phyloP scores from a whole-genome alignment of 2,329 filamentous ascomycete species.

The Ramichloridium luteum region DNA sequence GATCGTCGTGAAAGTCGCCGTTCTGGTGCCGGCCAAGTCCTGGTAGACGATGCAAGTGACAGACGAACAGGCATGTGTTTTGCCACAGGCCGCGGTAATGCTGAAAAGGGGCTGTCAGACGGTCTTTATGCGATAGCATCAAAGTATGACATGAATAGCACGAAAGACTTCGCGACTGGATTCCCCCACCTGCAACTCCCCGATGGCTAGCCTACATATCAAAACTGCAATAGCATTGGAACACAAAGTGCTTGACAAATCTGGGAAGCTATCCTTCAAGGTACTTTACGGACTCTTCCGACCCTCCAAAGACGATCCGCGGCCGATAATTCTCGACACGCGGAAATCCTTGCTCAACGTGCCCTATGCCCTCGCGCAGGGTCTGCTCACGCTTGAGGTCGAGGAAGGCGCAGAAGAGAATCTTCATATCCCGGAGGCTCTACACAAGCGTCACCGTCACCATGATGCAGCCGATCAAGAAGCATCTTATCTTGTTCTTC shows the following conservation, averaged over 20 bases:
- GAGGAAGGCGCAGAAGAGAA: too few relatives aligned
- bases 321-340: constrained; percentile 8
- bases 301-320: constrained; percentile 7
- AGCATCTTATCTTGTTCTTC: constrained; percentile 4
- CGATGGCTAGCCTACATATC: constrained; percentile 5
- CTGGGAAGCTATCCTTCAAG: constrained; percentile 12
- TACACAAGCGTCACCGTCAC: background rate
- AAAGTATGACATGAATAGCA: too few relatives aligned
- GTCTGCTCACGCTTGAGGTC: constrained; percentile 6
- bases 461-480: constrained; percentile 4
- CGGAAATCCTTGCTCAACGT: constrained; percentile 9
- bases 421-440: background rate
- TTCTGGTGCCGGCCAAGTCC: too few relatives aligned
- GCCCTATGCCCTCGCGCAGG: constrained; percentile 10
- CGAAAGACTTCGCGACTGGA: too few relatives aligned
- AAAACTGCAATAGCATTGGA: constrained; percentile 7
- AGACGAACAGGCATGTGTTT: too few relatives aligned
- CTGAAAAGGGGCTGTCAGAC: background rate
- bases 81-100: too few relatives aligned
- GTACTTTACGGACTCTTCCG: constrained; percentile 12
- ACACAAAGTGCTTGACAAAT: constrained; percentile 11
- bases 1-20: too few relatives aligned
- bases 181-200: too few relatives aligned
- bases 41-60: too few relatives aligned
- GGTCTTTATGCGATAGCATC: too few relatives aligned